phyloP scores from a whole-genome alignment of 192 early-diverging fungal genomes.

The Dimargaris cristalligena region DNA sequence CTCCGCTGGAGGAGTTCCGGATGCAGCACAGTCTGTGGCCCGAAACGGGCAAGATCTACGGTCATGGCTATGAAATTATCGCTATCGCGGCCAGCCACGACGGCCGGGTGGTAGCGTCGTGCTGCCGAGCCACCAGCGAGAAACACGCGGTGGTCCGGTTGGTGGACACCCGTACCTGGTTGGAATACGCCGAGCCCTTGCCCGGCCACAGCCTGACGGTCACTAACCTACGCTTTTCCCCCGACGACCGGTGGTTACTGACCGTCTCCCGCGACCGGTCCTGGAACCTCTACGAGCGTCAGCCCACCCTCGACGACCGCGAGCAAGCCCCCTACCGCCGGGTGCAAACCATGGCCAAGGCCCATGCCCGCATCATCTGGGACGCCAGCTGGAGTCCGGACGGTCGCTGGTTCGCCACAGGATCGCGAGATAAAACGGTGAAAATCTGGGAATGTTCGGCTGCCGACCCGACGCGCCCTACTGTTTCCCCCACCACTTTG shows the following conservation, averaged over 20 bases:
- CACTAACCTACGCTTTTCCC: slow-evolving; percentile 67
- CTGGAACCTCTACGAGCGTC: slow-evolving; percentile 64
- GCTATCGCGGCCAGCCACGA: slow-evolving; percentile 53
- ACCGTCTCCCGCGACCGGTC: slow-evolving; percentile 74
- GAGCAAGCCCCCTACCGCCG: slow-evolving; percentile 37
- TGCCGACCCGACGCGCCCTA: slow-evolving; percentile 7
- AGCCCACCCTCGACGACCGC: slow-evolving; percentile 14
- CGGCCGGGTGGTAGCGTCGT: slow-evolving; percentile 53
- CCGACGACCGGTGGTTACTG: slow-evolving; percentile 45
- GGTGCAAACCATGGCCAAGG: slow-evolving; percentile 36
- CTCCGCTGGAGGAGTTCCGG: slow-evolving; percentile 82
- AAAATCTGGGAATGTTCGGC: slow-evolving; percentile 45
- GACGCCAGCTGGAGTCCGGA: slow-evolving; percentile 67
- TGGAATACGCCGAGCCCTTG: slow-evolving; percentile 39
- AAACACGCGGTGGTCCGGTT: slow-evolving; percentile 23
- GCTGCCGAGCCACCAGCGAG: slow-evolving; percentile 19
- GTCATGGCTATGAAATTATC: slow-evolving; percentile 89
- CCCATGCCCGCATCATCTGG: slow-evolving; percentile 92
- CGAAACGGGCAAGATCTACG: slow-evolving; percentile 89
- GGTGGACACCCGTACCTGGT: slow-evolving; percentile 41
- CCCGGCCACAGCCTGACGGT: slow-evolving; percentile 66
- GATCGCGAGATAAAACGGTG: slow-evolving; percentile 80
- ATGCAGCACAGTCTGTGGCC: slow-evolving; percentile 88
- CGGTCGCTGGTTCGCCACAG: slow-evolving; percentile 70
- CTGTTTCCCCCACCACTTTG: slow-evolving; percentile 34